Conservation (phyloP, 768 basidiomycete genomes). For the Clathrus columnatus region DNA sequence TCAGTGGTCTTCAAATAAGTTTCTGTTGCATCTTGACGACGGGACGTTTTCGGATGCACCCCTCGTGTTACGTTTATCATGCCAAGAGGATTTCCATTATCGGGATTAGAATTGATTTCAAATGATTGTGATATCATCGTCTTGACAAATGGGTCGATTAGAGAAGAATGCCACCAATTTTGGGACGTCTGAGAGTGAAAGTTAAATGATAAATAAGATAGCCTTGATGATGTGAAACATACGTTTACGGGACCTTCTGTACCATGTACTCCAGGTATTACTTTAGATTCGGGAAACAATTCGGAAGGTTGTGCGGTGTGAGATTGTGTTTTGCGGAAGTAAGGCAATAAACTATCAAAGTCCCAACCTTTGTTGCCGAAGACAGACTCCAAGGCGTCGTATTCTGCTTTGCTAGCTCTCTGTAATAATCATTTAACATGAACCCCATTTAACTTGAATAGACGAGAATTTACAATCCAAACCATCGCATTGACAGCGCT, state of each 20-base stretch:
- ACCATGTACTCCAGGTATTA: background rate
- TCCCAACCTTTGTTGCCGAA: slow-evolving; percentile 7
- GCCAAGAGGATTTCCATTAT: background rate
- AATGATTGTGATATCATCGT: background rate
- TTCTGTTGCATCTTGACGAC: slow-evolving; percentile 23
- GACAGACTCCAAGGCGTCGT: background rate
- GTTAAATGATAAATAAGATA: no score
- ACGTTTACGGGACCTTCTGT: background rate
- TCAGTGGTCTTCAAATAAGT: slow-evolving; percentile 20
- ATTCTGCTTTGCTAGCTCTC: background rate
- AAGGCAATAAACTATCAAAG: slow-evolving; percentile 10
- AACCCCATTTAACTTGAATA: background rate
- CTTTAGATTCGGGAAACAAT: background rate
- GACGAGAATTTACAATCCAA: background rate
- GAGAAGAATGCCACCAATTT: background rate
- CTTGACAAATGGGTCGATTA: background rate
- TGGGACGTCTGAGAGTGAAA: background rate
- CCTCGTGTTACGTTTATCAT: background rate
- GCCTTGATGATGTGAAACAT: background rate
- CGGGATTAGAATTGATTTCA: background rate
- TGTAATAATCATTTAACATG: no score
- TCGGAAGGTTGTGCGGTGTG: background rate
- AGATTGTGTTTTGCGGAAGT: slow-evolving; percentile 10
- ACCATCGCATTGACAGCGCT: background rate
- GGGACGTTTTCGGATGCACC: slow-evolving; percentile 19